These are phyloP conservation scores for Ichthyophthirius multifiliis DNA, from an alignment of 169 alveolate genomes.

Conservation along the genomic window DNA sequence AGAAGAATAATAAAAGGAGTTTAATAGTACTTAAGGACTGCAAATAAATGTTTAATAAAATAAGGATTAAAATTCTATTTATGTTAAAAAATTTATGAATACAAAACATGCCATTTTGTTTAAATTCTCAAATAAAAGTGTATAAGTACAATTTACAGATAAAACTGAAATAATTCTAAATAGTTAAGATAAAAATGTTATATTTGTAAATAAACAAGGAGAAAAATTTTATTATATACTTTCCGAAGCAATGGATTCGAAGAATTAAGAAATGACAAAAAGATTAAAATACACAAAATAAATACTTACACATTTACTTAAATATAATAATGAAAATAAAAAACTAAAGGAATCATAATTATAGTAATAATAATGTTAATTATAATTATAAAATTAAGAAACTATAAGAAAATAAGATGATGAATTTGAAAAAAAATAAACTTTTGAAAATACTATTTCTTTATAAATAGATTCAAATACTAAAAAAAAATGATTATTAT, in stretches of 20 bases:
- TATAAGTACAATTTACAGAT: slow-evolving; percentile 68
- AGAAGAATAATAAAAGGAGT: slow-evolving; percentile 26
- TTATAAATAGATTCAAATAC: too few relatives aligned
- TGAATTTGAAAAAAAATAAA: too few relatives aligned
- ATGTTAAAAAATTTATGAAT: slow-evolving; percentile 64
- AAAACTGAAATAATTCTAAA: slow-evolving; percentile 60
- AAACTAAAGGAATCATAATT: not conserved
- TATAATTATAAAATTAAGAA: too few relatives aligned
- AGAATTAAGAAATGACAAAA: slow-evolving; percentile 79
- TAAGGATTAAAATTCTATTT: slow-evolving; percentile 50
- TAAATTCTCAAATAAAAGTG: slow-evolving; percentile 63
- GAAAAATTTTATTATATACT: slow-evolving; percentile 47
- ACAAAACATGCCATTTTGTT: slow-evolving; percentile 66
- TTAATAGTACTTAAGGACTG: not conserved
- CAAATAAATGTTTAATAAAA: slow-evolving; percentile 20
- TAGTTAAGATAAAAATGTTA: slow-evolving; percentile 48
- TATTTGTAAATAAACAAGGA: slow-evolving; percentile 61
- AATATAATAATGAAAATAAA: not conserved
- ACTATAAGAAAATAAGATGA: too few relatives aligned
- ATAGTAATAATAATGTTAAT: too few relatives aligned
- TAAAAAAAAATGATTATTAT: too few relatives aligned
- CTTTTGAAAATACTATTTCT: too few relatives aligned
- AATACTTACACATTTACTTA: slow-evolving; percentile 63
- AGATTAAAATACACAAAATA: slow-evolving; percentile 73
- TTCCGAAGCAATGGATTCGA: slow-evolving; percentile 70